phyloP scores from a whole-genome alignment of 2,329 filamentous ascomycete genomes.

The Neopestalotiopsis sp. region DNA sequence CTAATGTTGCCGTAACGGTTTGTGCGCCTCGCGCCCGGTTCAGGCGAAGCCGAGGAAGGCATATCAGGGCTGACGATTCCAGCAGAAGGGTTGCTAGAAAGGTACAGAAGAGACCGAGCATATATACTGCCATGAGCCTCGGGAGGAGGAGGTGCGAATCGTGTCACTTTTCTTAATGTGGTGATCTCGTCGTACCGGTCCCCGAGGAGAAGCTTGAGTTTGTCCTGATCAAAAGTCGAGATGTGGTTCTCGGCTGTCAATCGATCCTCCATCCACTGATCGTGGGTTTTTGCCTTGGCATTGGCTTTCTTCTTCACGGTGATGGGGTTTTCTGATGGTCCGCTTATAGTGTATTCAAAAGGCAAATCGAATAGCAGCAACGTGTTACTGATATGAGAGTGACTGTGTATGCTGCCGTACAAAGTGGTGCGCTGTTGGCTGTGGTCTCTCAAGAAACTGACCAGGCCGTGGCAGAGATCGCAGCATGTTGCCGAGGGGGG shows the following conservation, averaged over 20 bases:
- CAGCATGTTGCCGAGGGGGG: not conserved
- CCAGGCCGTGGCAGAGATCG: no score
- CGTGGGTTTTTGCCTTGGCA: not conserved
- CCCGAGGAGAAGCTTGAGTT: conserved; percentile 23
- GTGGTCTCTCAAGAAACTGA: no score
- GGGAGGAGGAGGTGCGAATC: not conserved
- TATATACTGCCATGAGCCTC: not conserved
- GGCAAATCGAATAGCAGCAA: no score
- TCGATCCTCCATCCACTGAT: conserved; percentile 19
- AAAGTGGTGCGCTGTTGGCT: no score
- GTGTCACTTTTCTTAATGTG: conserved; percentile 19
- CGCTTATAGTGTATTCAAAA: no score
- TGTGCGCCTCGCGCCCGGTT: no score
- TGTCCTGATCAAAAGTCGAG: conserved; percentile 25
- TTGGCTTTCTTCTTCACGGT: not conserved
- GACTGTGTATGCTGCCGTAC: no score
- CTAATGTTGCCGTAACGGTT: no score
- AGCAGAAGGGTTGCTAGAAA: not conserved
- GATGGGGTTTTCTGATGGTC: no score
- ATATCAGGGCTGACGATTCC: not conserved
- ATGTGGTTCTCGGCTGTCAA: conserved; percentile 20
- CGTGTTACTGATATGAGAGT: no score
- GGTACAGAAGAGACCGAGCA: not conserved
- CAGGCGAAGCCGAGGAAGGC: not conserved
- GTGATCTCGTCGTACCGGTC: conserved; percentile 24